Base-by-base conservation (phyloP, 495 filamentous ascomycete species). In the Penicillium ucsense region DNA sequence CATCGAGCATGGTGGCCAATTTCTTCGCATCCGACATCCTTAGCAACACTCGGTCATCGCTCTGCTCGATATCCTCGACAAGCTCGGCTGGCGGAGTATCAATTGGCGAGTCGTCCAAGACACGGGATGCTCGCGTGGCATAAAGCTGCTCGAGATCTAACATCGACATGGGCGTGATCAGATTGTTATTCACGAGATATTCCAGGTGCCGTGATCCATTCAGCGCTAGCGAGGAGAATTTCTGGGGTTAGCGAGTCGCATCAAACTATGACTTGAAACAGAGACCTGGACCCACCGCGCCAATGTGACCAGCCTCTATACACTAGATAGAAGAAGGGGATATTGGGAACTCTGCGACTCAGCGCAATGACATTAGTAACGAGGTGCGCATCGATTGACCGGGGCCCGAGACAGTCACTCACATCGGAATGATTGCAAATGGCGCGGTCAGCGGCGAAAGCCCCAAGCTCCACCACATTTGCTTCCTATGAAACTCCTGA, bases 321-420 rank as follows among this genome's bases (percentile, higher is more conserved):
- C 2, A 74, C 77, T 11, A 96, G 72, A 60, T 97, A 99, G 72
- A 97, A 96, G 72, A 97, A 97, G 28, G 92, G 92, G n/a, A 98
- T 73, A 61, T 96, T 96, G 6, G 90, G 90, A 51, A 96, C 71
- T 38, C 89, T 95, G 48, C 9, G 45, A 4, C 5, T 7, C n/a
- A 12, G 28, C 27, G 34, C 32, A 46, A 29, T 10, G 8, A 39
- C 11, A 28, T 63, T 54, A 54, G 53, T 38, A 48, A 10, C 5
- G 5, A 20, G 20, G 20, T 20, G 20, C 20, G 20, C 20, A 20
- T 20, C 20, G 20, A 41, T 38, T 33, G 32, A 34, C n/a, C 30
- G 28, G 39, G 28, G 3, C 10, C 1, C 32, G 12, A 11, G 11
- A 5, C 35, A 10, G 35, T 10, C 6, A 64, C 87, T 65, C 79